Base-by-base conservation (phyloP, 352 stramenopile genomes). In the Saprolegnia diclina region DNA sequence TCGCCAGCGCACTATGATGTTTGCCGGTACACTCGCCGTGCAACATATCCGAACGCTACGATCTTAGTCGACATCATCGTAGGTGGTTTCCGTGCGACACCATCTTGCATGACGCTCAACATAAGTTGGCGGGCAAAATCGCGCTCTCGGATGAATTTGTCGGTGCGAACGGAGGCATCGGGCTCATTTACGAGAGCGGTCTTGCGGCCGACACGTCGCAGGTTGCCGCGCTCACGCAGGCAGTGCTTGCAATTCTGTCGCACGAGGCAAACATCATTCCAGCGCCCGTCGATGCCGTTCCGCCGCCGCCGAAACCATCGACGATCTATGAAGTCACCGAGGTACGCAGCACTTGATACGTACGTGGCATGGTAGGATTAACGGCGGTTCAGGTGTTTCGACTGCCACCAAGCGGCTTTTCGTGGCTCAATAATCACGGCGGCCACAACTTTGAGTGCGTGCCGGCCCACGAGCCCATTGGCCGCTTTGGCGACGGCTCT, bases 141-240 rank as follows among this genome's bases (percentile, higher is more conserved):
- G 82, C 80, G 52, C 74, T 90, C 42, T 90, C 82, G 40, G 84
- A 92, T 62, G 84, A 92, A 65, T 92, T 81, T 63, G 82, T 89
- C 14, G 78, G 79, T 35, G 73, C 72, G 6, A 56, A 82, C 52
- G 84, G 84, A 50, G 81, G 82, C n/a, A 68, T 87, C 35, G 82
- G 80, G 6, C 56, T 90, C 26, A 91, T 83, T 73, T 89, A 79
- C 29, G 84, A 92, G 67, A 90, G 81, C 64, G 82, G 84, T 0
- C 19, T 88, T 11, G 79, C 81, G 24, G 82, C 72, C 38, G 82
- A 90, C 64, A 59, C 87, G 10, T 87, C 78, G 6, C 90, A 83
- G 61, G 75, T 89, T 26, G 70, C 79, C 19, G 68, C 66, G 4
- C 80, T 89, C 35, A 72, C 70, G 5, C 56, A 69, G 5, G 77